phyloP scores from a whole-genome alignment of 2,329 filamentous ascomycete genomes.

The Cytospora schulzeri region DNA sequence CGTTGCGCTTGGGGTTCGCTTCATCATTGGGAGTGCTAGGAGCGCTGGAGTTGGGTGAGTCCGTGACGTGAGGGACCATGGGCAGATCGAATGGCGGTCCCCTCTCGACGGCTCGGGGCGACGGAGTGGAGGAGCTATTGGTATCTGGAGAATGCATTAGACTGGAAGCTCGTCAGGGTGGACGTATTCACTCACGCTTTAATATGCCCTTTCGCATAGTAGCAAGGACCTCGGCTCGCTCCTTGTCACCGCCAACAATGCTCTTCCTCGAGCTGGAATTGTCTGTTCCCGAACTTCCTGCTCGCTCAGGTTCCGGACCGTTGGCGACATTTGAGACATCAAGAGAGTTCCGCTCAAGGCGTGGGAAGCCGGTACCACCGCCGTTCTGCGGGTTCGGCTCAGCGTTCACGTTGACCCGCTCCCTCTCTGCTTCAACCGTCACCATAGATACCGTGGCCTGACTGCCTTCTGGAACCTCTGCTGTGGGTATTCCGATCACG shows the following conservation, averaged over 20 bases:
- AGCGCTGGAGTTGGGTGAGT: slow-evolving; percentile 82
- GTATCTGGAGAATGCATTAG: slow-evolving; percentile 48
- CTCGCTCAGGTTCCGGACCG: slow-evolving; percentile 47
- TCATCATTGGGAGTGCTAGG: slow-evolving; percentile 88
- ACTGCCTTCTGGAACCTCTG: slow-evolving; percentile 70
- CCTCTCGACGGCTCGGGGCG: slow-evolving; percentile 63
- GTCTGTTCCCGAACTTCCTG: slow-evolving; percentile 60
- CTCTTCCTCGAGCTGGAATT: slow-evolving; percentile 74
- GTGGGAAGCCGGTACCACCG: slow-evolving; percentile 80
- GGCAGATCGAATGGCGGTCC: slow-evolving; percentile 59
- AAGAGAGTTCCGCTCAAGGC: slow-evolving; percentile 78
- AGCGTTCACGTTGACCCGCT: slow-evolving; percentile 75
- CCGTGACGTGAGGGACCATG: slow-evolving; percentile 64
- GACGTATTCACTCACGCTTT: slow-evolving; percentile 66
- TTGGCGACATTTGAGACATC: slow-evolving; percentile 60
- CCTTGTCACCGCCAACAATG: slow-evolving; percentile 86
- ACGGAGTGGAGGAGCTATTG: slow-evolving; percentile 67
- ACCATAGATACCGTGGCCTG: slow-evolving; percentile 92
- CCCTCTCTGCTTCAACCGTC: slow-evolving; percentile 89
- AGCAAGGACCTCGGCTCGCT: slow-evolving; percentile 87
- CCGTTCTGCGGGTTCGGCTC: slow-evolving; percentile 68
- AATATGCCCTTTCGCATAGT: slow-evolving; percentile 94
- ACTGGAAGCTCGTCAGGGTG: background rate
- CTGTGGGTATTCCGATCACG: slow-evolving; percentile 73
- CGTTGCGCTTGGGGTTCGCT: slow-evolving; percentile 65